Conservation (phyloP, 768 basidiomycete species). For the Lactarius pseudohatsudake region DNA sequence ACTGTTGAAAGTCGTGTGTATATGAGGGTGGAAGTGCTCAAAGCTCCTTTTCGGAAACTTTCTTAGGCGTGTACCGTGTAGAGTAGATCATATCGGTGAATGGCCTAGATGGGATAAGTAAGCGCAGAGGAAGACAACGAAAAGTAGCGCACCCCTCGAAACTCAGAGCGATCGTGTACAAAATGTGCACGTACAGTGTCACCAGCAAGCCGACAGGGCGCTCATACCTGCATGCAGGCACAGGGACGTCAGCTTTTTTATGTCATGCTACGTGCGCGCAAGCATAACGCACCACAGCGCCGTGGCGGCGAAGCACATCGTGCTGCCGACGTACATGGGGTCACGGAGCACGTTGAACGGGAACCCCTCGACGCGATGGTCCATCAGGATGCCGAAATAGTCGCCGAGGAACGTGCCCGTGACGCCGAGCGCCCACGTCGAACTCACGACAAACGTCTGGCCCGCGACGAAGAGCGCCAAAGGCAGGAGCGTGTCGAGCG, state of each 20-base stretch:
- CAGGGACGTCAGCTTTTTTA: neutral
- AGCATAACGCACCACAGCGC: conserved; percentile 71
- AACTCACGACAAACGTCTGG: conserved; percentile 82
- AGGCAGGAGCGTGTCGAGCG: conserved; percentile 60
- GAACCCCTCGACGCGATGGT: conserved; percentile 89
- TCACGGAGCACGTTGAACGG: conserved; percentile 92
- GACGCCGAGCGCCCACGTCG: conserved; percentile 87
- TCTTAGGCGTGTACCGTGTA: conserved; percentile 42
- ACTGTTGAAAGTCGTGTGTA: conserved; percentile 23
- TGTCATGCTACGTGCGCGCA: neutral
- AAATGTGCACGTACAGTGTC: conserved; percentile 76
- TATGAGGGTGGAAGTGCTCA: conserved; percentile 17
- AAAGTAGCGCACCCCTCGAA: conserved; percentile 77
- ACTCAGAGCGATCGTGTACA: conserved; percentile 78
- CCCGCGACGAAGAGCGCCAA: conserved; percentile 64
- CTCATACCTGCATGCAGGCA: conserved; percentile 64
- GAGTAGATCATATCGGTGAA: conserved; percentile 85
- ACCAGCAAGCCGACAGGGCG: conserved; percentile 82
- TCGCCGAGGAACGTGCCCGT: conserved; percentile 91
- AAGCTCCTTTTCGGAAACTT: conserved; percentile 33
- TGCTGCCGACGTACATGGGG: conserved; percentile 98
- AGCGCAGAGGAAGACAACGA: conserved; percentile 35
- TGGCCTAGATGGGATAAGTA: conserved; percentile 37
- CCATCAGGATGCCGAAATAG: conserved; percentile 86
- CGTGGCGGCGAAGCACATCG: conserved; percentile 82